A percentile compares a stretch with the other conserved stretches of the same genome.
These are phyloP conservation scores for Solioccasus polychromus DNA, from an alignment of 768 basidiomycete species.

Conservation along the genomic window DNA sequence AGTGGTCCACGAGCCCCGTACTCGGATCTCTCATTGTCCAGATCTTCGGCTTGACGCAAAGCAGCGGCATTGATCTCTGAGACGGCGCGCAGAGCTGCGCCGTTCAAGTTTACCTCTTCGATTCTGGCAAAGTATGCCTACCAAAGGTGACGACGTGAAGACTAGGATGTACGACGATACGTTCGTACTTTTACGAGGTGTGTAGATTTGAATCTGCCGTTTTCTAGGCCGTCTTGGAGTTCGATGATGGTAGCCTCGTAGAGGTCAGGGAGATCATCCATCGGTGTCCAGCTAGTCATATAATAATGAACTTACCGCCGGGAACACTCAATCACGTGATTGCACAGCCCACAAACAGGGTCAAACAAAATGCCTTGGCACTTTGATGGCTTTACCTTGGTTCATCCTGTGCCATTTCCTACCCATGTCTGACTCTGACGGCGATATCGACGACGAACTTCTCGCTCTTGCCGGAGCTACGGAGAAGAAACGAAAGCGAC, in stretches of 20 bases:
- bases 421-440: constrained; percentile 50
- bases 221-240: constrained; percentile 50
- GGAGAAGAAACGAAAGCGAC: constrained; percentile 64
- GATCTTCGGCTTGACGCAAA: constrained; percentile 45
- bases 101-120: constrained; percentile 64
- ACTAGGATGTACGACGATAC: too few relatives aligned
- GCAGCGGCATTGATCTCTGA: constrained; percentile 57
- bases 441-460: constrained; percentile 65
- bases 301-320: constrained; percentile 10
- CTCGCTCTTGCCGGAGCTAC: constrained; percentile 75
- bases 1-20: constrained; percentile 45
- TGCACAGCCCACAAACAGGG: constrained; percentile 14
- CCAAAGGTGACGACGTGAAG: neutral
- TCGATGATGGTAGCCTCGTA: constrained; percentile 59
- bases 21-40: constrained; percentile 50
- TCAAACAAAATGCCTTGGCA: constrained; percentile 15
- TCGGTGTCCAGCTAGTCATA: too few relatives aligned
- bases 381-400: constrained; percentile 2
- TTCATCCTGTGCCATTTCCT: neutral
- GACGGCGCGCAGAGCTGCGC: constrained; percentile 55
- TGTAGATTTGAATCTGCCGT: constrained; percentile 51
- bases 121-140: constrained; percentile 68
- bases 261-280: constrained; percentile 44
- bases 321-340: constrained; percentile 10
- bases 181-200: constrained; percentile 55